Conservation (phyloP, 805 yeast genomes). For the Candida khao-thaluensis region DNA sequence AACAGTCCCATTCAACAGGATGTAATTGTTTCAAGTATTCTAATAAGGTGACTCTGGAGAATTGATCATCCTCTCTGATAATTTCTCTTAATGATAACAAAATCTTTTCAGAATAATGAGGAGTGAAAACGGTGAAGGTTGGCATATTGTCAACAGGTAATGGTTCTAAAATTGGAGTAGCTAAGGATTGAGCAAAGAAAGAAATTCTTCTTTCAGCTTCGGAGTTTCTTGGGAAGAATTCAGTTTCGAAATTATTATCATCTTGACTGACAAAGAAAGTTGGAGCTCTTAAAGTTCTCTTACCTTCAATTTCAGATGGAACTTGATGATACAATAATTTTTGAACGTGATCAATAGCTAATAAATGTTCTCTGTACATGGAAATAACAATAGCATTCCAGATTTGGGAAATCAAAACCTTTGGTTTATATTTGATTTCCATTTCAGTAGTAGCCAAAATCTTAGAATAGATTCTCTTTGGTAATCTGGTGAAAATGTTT, state of each 20-base stretch:
- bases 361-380: slow-evolving; percentile 98
- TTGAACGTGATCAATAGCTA: slow-evolving; percentile 98
- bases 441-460: slow-evolving; percentile 96
- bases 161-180: slow-evolving; percentile 99
- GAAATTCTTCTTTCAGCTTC: slow-evolving; percentile 99
- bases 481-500: slow-evolving; percentile 95
- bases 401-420: slow-evolving; percentile 95
- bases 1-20: slow-evolving; percentile 55
- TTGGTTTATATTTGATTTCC: slow-evolving; percentile 99
- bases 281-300: slow-evolving; percentile 97
- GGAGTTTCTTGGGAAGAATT: slow-evolving; percentile 93
- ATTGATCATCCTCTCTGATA: slow-evolving; percentile 68
- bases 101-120: slow-evolving; percentile 85
- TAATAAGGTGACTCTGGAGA: slow-evolving; percentile 53
- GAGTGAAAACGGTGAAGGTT: slow-evolving; percentile 89
- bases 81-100: slow-evolving; percentile 73
- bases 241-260: slow-evolving; percentile 91
- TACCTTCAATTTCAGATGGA: slow-evolving; percentile 96
- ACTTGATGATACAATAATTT: slow-evolving; percentile 97
- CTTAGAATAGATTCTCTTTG: slow-evolving; percentile 98
- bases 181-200: slow-evolving; percentile 97
- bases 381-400: slow-evolving; percentile 99
- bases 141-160: slow-evolving; percentile 99
- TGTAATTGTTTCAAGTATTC: slow-evolving; percentile 57
- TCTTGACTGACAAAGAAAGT: slow-evolving; percentile 98